Conservation (phyloP, 1,139 yeast genomes). For the Wickerhamomyces sp. region DNA sequence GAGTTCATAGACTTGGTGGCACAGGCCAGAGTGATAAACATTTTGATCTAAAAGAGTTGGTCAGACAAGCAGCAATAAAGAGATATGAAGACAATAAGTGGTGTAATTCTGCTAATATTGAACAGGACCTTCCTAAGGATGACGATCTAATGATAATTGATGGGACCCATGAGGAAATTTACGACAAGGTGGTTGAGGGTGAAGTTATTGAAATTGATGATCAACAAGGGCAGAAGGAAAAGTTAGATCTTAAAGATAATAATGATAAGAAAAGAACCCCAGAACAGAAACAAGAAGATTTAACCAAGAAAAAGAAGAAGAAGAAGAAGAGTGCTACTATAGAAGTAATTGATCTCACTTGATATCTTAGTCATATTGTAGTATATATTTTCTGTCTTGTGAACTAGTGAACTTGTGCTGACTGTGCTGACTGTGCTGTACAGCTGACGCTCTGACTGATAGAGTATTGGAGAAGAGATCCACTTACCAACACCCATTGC, state of each 20-base stretch:
- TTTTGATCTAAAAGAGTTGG: slow-evolving; percentile 39
- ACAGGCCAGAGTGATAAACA: slow-evolving; percentile 8
- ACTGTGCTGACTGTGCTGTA: too few species aligned
- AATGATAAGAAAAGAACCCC: not conserved
- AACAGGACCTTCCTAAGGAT: slow-evolving; percentile 14
- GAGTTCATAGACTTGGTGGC: slow-evolving; percentile 16
- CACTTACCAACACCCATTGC: too few species aligned
- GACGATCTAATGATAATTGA: slow-evolving; percentile 12
- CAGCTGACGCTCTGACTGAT: too few species aligned
- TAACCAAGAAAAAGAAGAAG: not conserved
- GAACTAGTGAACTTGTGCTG: too few species aligned
- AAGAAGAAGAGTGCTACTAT: not conserved
- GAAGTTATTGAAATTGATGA: too few species aligned
- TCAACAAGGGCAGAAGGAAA: not conserved
- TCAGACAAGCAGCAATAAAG: slow-evolving; percentile 65
- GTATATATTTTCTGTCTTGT: too few species aligned
- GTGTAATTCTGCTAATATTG: slow-evolving; percentile 21
- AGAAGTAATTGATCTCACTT: not conserved
- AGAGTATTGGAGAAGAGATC: too few species aligned
- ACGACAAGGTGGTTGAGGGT: too few species aligned
- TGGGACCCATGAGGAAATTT: too few species aligned
- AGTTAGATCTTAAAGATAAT: not conserved
- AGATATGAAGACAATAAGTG: slow-evolving; percentile 38
- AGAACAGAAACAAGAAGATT: not conserved
- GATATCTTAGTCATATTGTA: too few species aligned